Evolutionary conservation across 2,329 filamentous ascomycete species (phyloP), one percentile per base, ranked within the genome.

Genomic region (Phyllosticta citrichinensis): DNA sequence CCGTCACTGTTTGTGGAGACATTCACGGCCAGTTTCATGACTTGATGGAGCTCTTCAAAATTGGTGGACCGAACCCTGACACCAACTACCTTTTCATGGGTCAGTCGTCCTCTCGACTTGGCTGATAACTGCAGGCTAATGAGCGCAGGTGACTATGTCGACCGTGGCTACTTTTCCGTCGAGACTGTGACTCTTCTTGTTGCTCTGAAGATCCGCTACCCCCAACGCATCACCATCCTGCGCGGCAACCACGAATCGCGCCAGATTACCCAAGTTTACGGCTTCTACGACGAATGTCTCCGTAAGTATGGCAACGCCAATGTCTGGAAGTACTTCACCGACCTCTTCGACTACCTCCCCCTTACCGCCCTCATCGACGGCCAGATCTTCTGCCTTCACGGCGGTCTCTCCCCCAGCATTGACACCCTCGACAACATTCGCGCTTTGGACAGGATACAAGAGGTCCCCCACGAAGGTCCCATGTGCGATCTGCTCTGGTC

Each of bases 61-160:
- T 99, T 75, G 94, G 94, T 68, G 94, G 94, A 60, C 91, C 92
- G 63, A 97, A 96, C 74, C 94, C 94, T 67, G 94, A 99, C 77
- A 97, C 94, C 73, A 97, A 97, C 81, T 97, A 97, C 78, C 87
- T 97, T 67, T 97, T 97, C 80, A 97, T 99, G 91, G 92, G 91
- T 94, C 79, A 72, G 59, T 55, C 22, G 63, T 67, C 63, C 62
- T 63, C 40, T 65, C 62, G 54, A 60, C 62, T 33, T 61, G 63
- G 33, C 61, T 5, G 57, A 35, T 54, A 53, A 25, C 52, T 30
- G 25, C 35, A 50, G 52, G 52, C 54, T 64, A 61, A 61, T 47
- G 63, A n/a, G 53, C 33, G 40, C 66, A 95, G 91, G 94, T 74
- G 94, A 99, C 77, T 99, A 97, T 73, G 94, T 99, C 71, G 94